A percentile compares a stretch with the other conserved stretches of the same genome.
Evolutionary conservation across 2,329 filamentous ascomycete species (phyloP).

Genomic region (Penicillium sp.): DNA sequence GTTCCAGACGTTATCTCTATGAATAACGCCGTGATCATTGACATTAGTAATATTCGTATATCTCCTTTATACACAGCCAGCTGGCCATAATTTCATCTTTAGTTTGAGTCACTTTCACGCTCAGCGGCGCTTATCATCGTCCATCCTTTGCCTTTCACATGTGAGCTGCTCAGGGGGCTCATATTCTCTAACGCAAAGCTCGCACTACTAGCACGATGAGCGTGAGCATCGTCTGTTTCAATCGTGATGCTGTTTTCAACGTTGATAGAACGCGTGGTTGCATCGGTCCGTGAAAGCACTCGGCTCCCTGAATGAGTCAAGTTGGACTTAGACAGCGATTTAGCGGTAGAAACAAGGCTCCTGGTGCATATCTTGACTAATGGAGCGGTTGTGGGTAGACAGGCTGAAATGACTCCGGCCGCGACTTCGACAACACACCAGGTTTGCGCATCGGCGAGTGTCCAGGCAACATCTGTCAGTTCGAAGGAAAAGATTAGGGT

Average conservation of each 20-base stretch:
- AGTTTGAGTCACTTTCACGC: background rate
- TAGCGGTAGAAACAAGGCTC: background rate
- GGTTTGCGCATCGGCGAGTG: slow-evolving; percentile 2
- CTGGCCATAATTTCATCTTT: background rate
- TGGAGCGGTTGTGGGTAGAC: slow-evolving; percentile 6
- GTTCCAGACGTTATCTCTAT: background rate
- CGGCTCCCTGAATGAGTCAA: background rate
- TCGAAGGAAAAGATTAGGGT: background rate
- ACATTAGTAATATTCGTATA: background rate
- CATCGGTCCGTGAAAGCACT: background rate
- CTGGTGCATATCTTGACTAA: slow-evolving; percentile 1
- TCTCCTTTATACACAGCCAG: background rate
- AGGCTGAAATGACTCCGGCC: slow-evolving; percentile 6
- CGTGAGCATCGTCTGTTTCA: background rate
- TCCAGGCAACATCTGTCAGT: background rate
- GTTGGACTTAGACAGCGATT: background rate
- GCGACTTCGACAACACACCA: slow-evolving; percentile 9
- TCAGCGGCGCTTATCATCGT: slow-evolving; percentile 2
- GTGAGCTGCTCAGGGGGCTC: background rate
- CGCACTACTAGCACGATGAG: background rate
- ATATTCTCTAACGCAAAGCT: background rate
- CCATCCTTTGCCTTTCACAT: slow-evolving; percentile 7
- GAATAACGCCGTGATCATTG: background rate
- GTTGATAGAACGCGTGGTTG: background rate
- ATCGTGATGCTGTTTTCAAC: background rate